Evolutionary conservation across 2,329 filamentous ascomycete species (phyloP).

Genomic region (Hypoxylon sp.): DNA sequence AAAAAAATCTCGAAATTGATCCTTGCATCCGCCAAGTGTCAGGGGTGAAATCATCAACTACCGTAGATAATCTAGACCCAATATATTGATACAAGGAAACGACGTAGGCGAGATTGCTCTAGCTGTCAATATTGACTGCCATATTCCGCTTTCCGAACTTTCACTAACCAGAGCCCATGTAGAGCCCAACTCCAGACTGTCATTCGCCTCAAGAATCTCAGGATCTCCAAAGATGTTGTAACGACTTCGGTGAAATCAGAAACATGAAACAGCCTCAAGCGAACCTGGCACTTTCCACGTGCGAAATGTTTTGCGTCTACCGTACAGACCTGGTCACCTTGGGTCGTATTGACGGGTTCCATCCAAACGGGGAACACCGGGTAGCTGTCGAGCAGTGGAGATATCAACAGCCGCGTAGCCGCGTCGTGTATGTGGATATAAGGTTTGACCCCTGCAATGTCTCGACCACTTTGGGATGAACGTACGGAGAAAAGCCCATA

Average conservation of each 20-base stretch:
- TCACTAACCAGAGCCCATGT: not conserved
- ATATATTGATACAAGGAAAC: not conserved
- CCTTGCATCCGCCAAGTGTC: not conserved
- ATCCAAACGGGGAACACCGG: not conserved
- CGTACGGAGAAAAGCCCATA: not conserved
- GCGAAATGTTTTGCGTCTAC: not conserved
- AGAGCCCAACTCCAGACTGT: not conserved
- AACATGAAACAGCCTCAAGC: slow-evolving; percentile 3
- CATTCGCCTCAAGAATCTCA: not conserved
- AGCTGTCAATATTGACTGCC: not conserved
- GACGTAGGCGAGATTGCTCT: not conserved
- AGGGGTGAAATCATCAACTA: slow-evolving; percentile 4
- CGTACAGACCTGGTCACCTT: not conserved
- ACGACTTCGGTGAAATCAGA: not conserved
- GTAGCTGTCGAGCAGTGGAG: not conserved
- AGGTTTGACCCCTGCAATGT: not conserved
- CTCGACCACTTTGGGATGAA: not conserved
- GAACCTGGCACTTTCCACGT: slow-evolving; percentile 8
- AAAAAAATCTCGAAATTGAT: not conserved
- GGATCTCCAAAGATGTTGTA: not conserved
- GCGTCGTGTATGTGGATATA: not conserved
- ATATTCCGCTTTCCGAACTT: not conserved
- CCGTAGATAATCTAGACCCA: not conserved
- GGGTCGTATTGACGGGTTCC: not conserved
- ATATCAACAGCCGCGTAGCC: not conserved